These are phyloP conservation scores for Rutidosis leptorrhynchoides DNA, from an alignment of 129 eudicot species.

Conservation along the genomic window DNA sequence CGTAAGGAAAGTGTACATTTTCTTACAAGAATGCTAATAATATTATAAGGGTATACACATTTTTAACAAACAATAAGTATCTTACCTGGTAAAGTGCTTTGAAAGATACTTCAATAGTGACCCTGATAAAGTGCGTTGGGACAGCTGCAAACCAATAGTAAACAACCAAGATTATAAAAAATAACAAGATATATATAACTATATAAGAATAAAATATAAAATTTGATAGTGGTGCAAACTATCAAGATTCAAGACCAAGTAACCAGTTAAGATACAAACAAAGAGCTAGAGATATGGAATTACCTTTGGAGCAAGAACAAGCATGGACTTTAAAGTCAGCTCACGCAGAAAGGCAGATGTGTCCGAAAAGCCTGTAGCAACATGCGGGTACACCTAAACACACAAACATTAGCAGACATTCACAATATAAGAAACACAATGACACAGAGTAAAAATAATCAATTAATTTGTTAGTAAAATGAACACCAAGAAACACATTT, in stretches of 20 bases:
- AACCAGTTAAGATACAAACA: constrained; percentile 19
- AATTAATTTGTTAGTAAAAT: too few relatives aligned
- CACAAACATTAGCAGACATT: constrained; percentile 15
- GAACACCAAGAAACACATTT: neutral
- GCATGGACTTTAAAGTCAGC: constrained; percentile 94
- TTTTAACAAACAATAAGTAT: constrained; percentile 10
- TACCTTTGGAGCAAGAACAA: constrained; percentile 97
- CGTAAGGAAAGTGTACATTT: neutral
- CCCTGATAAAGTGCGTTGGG: constrained; percentile 90
- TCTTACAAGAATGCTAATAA: constrained; percentile 16
- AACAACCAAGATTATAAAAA: constrained; percentile 15
- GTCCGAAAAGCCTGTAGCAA: constrained; percentile 91
- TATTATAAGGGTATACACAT: neutral
- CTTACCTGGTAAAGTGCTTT: constrained; percentile 91
- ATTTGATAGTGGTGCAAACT: neutral
- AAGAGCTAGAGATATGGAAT: constrained; percentile 18
- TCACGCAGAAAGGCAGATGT: constrained; percentile 95
- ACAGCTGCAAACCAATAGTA: constrained; percentile 56
- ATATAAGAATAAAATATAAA: neutral
- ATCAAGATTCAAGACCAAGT: neutral
- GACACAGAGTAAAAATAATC: constrained; percentile 9
- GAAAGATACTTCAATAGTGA: constrained; percentile 91
- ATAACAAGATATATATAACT: constrained; percentile 6
- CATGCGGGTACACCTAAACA: constrained; percentile 82
- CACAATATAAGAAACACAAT: neutral